Base-by-base conservation (phyloP, 83 land plant genomes). In the Isoetes engelmannii region DNA sequence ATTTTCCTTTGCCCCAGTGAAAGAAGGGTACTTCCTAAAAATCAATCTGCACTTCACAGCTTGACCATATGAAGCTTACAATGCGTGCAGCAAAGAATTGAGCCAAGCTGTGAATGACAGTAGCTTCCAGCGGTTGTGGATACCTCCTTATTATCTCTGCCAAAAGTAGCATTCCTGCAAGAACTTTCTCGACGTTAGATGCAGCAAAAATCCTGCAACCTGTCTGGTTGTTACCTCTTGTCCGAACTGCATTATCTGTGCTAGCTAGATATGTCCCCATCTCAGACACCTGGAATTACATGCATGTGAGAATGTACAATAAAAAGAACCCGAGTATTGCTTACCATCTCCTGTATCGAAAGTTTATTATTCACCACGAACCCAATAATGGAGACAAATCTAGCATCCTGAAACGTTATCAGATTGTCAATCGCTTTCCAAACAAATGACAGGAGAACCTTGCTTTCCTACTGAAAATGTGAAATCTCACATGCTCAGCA, bases 111-210 rank as follows among this genome's bases (percentile, higher is more conserved):
- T 84, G 87, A 48, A 88, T 53, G 1, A 83, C 62, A 63, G 80
- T 63, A 43, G 63, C 78, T 13, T 84, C 90, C n/a, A 91, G 50
- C 19, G 84, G 83, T 70, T 79, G 79, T 20, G 73, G 63, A 45
- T 55, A 66, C 37, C 76, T 60, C 48, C 65, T 47, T 57, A 89
- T 79, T 45, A 88, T 21, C 77, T 91, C 92, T 42, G 80, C 89
- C 50, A 91, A 77, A 49, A 91, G 74, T 50, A 83, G 86, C 15
- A 85, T 84, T 20, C 92, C 97, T 90, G 80, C 73, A 71, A 44
- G 21, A 47, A 42, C 12, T 21, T 17, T 28, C 37, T 2, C 37
- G 37, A 28, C 2, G 37, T 28, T 28, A 28, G 37, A 28, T 28
- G 37, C 37, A 28, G 37, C 37, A 2, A 0, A 28, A 2, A 28